Conservation (phyloP, 2,329 filamentous ascomycete species). For the Aspergillus aculeatus region DNA sequence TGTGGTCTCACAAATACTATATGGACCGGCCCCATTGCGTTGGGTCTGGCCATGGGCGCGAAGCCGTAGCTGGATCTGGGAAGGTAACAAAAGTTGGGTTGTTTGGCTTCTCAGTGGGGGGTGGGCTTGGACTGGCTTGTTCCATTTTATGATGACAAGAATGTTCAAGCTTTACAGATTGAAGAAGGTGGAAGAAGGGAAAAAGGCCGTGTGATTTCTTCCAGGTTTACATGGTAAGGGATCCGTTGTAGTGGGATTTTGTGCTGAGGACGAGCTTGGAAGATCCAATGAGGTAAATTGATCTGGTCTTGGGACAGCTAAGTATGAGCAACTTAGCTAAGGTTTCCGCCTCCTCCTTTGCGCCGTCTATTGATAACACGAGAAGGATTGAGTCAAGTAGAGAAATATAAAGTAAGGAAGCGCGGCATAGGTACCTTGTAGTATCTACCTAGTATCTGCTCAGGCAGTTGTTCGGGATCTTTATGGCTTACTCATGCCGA, state of each 20-base stretch:
- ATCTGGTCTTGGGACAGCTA: too few species aligned
- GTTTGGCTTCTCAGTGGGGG: slow-evolving; percentile 52
- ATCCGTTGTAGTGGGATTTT: too few species aligned
- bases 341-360: too few species aligned
- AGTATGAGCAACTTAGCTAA: too few species aligned
- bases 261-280: too few species aligned
- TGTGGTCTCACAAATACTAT: slow-evolving; percentile 55
- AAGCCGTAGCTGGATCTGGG: slow-evolving; percentile 45
- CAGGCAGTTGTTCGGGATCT: slow-evolving; percentile 15
- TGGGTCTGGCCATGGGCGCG: slow-evolving; percentile 51
- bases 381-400: too few species aligned
- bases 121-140: slow-evolving; percentile 44
- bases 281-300: too few species aligned
- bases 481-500: slow-evolving; percentile 30
- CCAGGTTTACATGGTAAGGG: too few species aligned
- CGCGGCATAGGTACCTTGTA: too few species aligned
- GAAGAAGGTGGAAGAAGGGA: slow-evolving; percentile 26
- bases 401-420: too few species aligned
- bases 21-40: slow-evolving; percentile 45
- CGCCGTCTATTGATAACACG: too few species aligned
- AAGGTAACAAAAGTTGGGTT: slow-evolving; percentile 52
- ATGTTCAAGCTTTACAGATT: slow-evolving; percentile 55
- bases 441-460: too few species aligned
- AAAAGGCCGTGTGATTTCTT: neutral
- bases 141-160: slow-evolving; percentile 47